Base-by-base conservation (phyloP, 2,329 filamentous ascomycete genomes). In the Zymoseptoria brevis region DNA sequence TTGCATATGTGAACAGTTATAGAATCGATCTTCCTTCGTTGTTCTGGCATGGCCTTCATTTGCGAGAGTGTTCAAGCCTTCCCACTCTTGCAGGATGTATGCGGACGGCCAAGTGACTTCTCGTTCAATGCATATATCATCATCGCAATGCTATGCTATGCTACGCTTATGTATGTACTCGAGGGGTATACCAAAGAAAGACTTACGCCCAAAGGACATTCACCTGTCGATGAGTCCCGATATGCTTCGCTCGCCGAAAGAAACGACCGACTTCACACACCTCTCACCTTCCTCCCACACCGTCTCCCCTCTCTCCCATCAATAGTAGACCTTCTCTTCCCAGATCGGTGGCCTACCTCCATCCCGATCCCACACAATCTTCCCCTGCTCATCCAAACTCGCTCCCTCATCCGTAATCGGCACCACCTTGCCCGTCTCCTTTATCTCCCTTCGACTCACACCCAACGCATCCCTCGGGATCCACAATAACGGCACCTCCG, bases 351-450 rank as follows among this genome's bases (percentile, higher is more conserved):
- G 82, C 60, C 77, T 70, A 41, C 79, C 82, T 57, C 76, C 78
- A 61, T 83, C 78, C 9, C 76, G 69, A 68, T 84, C 78, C 82
- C 83, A 86, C 22, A 78, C 72, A 60, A 87, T 76, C 64, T 83
- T 83, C 72, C 86, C 86, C 76, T 90, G 88, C 66, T 88, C 87
- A 67, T 88, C 80, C 55, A 93, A 75, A 54, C 76, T 81, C 51
- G 87, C 87, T 19, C 86, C 87, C 65, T 90, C 87, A 66, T 96
- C 90, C 0, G 88, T 92, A 64, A 95, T 93, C 1, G 86, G 83
- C 29, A 90, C 88, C 30, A 89, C 81, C 67, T 82, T 83, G 65
- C 79, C 79, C 0, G 88, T 88, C 67, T 94, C 88, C 11, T 79
- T 79, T 56, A 94, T 80, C 74, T 96, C 91, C 71, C 95, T 88